These are phyloP conservation scores for Elaphomyces granulatus DNA, from an alignment of 495 filamentous ascomycete species.

Conservation along the genomic window DNA sequence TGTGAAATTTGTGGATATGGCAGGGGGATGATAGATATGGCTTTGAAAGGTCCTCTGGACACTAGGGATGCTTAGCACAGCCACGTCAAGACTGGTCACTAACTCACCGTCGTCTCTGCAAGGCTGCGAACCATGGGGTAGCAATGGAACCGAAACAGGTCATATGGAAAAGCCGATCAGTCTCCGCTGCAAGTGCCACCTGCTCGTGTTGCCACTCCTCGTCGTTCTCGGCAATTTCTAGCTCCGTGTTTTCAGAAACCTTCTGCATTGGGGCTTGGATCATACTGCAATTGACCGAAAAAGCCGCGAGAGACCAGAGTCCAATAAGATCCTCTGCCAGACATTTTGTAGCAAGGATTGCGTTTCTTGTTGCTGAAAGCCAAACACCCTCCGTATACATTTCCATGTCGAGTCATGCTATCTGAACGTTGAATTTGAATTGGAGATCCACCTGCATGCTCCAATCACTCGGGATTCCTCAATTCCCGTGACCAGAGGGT, in stretches of 20 bases:
- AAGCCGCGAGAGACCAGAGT: background rate
- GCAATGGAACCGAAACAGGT: conserved; percentile 9
- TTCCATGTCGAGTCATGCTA: background rate
- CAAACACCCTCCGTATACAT: background rate
- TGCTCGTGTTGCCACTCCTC: conserved; percentile 22
- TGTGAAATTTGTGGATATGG: background rate
- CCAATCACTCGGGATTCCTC: conserved; percentile 25
- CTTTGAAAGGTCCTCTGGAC: conserved; percentile 5
- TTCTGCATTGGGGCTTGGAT: background rate
- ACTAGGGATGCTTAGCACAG: conserved; percentile 13
- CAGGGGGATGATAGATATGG: background rate
- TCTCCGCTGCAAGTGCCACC: conserved; percentile 7
- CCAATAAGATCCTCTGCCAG: too few species aligned
- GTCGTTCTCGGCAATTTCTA: conserved; percentile 9
- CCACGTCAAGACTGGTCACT: conserved; percentile 25
- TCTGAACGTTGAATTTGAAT: conserved; percentile 33
- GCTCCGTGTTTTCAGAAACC: background rate
- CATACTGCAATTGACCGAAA: background rate
- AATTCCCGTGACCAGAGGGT: conserved; percentile 32
- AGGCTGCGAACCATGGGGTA: conserved; percentile 13
- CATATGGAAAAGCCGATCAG: conserved; percentile 12
- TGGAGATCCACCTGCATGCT: conserved; percentile 28
- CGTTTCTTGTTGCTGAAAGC: background rate
- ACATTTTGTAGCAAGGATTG: too few species aligned
- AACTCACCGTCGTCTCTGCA: conserved; percentile 18